These are phyloP conservation scores for Gracilaria gracilis DNA, from an alignment of 23 red algal genomes.

Conservation along the genomic window DNA sequence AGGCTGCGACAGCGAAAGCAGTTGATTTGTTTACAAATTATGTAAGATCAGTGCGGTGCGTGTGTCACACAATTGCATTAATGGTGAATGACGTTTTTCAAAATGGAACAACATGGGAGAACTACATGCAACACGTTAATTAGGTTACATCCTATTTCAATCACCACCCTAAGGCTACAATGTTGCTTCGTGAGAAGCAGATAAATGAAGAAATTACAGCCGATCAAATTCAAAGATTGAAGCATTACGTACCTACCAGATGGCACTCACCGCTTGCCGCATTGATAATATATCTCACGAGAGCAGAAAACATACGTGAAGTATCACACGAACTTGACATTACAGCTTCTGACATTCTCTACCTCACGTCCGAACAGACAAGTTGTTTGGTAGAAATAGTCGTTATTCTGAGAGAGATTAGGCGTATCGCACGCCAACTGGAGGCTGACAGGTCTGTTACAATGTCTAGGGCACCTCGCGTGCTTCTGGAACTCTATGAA, in stretches of 20 bases:
- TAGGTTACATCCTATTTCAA: slow-evolving; percentile 17
- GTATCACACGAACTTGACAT: not conserved
- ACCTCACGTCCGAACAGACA: not conserved
- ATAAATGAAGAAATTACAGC: not conserved
- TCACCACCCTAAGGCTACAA: slow-evolving; percentile 1
- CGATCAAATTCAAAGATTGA: slow-evolving; percentile 6
- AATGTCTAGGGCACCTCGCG: slow-evolving; percentile 18
- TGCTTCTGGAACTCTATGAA: slow-evolving; percentile 13
- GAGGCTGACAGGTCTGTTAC: slow-evolving; percentile 15
- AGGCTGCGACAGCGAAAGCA: too few species aligned
- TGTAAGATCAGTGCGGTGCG: too few species aligned
- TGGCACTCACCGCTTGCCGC: too few species aligned
- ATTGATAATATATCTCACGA: not conserved
- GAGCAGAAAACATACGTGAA: too few species aligned
- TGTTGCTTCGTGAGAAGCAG: not conserved
- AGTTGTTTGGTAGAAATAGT: slow-evolving; percentile 5
- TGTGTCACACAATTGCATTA: not conserved
- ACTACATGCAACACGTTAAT: slow-evolving; percentile 5
- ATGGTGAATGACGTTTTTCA: slow-evolving; percentile 23
- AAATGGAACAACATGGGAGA: not conserved
- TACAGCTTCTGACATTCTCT: not conserved
- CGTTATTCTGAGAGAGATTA: not conserved
- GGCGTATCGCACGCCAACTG: slow-evolving; percentile 4
- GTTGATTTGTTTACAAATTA: too few species aligned
- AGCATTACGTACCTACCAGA: not conserved